Evolutionary conservation across 495 filamentous ascomycete species (phyloP), one percentile per base, ranked within the genome.

Genomic region (Penicillium paxilli): DNA sequence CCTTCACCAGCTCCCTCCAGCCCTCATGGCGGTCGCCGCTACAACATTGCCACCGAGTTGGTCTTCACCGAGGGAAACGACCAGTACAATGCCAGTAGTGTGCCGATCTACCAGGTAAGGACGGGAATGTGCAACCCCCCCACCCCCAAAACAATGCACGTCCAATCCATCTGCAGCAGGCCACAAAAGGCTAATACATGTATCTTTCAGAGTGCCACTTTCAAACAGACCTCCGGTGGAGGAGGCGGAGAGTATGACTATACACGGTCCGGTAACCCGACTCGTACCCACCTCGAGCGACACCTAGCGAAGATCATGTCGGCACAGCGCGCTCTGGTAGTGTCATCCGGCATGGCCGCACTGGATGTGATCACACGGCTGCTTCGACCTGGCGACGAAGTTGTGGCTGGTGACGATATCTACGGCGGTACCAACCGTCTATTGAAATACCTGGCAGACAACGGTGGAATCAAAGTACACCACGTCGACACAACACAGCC

Each of bases 231-330:
- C 48, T 92, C 91, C 49, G 83, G 80, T 55, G 84, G 82, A 50
- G 89, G 88, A 42, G 87, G 84, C 38, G 78, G 76, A 49, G 92
- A 97, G 70, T 98, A 98, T 76, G 94, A 98, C 79, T 98, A 98
- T 80, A 96, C 94, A 32, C 87, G 94, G 21, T 96, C 91, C 28
- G 94, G 94, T 24, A 98, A 98, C 66, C 94, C 94, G 16, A 98
- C 94, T 44, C 84, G 94, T 44, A 96, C 93, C 20, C 95, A 98
- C 65, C 83, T 98, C 52, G 94, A 98, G 74, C 86, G 94, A 53
- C 94, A 98, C 70, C 80, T 98, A 53, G 95, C 94, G 55, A 98
- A 98, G 82, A 96, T 98, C 72, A 98, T 98, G 95, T 87, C 87
- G 55, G 94, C 95, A 12, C 85, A 84, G 65, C 89, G 95, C 44